These are phyloP conservation scores for Puccinia triticina DNA, from an alignment of 1,284 basidiomycete species.

Conservation along the genomic window DNA sequence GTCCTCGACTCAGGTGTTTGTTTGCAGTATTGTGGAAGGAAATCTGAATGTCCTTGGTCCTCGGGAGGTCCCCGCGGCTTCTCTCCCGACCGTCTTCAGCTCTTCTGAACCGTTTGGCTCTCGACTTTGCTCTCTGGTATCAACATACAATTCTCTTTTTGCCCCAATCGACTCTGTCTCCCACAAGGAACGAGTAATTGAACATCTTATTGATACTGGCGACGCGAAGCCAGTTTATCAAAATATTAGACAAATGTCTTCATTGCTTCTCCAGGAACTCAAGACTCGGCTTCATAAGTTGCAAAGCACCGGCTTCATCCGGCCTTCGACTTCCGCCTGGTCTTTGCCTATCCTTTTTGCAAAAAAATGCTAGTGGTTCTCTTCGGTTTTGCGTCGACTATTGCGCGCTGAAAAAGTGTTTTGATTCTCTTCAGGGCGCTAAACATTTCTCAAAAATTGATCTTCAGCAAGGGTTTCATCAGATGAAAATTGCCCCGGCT, in stretches of 20 bases:
- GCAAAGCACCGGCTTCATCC: too few relatives aligned
- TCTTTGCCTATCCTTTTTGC: too few relatives aligned
- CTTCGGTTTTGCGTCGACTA: too few relatives aligned
- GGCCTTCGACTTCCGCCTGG: too few relatives aligned
- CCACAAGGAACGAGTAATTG: not conserved
- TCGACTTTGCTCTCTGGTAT: not conserved
- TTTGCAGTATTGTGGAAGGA: not conserved
- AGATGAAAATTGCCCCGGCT: slow-evolving; percentile 8
- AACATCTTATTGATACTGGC: too few relatives aligned
- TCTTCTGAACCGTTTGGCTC: not conserved
- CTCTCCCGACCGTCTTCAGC: not conserved
- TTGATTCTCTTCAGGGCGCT: slow-evolving; percentile 23
- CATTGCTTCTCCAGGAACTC: not conserved
- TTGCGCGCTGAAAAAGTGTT: not conserved
- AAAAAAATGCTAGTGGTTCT: too few relatives aligned
- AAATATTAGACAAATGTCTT: not conserved
- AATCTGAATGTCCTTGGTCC: not conserved
- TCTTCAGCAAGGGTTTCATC: slow-evolving; percentile 25
- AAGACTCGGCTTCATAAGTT: not conserved
- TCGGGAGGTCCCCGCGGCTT: not conserved
- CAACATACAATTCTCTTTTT: not conserved
- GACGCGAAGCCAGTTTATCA: not conserved
- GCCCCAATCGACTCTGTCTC: not conserved
- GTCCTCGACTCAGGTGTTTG: not conserved
- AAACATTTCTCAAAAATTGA: slow-evolving; percentile 33